A percentile compares a stretch with the other conserved stretches of the same genome.
Evolutionary conservation across 768 basidiomycete species (phyloP).

Genomic region (Mycena albidolilacea): DNA sequence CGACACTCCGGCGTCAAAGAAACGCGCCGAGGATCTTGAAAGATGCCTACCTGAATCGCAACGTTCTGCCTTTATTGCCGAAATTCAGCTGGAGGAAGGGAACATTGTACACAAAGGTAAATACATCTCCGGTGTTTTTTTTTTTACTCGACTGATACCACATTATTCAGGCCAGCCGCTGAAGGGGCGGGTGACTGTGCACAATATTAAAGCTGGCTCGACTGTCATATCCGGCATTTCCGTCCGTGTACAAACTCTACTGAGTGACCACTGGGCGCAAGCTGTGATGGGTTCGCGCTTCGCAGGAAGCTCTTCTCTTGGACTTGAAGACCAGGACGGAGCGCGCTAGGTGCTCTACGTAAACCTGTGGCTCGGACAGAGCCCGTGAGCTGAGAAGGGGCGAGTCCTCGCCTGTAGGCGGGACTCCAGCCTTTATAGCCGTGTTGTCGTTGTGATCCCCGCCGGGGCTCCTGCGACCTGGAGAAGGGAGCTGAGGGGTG

Average conservation of each 20-base stretch:
- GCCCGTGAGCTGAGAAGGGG: too few species aligned
- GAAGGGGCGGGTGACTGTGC: not conserved
- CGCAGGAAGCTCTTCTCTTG: too few species aligned
- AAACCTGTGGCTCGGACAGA: too few species aligned
- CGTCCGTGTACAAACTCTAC: not conserved
- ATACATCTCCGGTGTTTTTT: not conserved
- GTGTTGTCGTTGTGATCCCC: too few species aligned
- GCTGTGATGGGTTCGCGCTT: too few species aligned
- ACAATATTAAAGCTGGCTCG: not conserved
- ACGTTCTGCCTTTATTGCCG: conserved; percentile 15
- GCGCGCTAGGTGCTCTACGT: too few species aligned
- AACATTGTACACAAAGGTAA: conserved; percentile 6
- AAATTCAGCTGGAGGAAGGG: conserved; percentile 22
- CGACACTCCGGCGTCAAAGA: not conserved
- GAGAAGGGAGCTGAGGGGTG: too few species aligned
- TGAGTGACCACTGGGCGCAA: conserved; percentile 18
- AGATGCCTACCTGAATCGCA: conserved; percentile 18
- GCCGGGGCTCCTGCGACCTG: too few species aligned
- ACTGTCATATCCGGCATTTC: not conserved
- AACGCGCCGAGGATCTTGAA: not conserved
- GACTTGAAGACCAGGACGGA: too few species aligned
- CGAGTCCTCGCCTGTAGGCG: too few species aligned
- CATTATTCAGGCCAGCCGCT: not conserved
- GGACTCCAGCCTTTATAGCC: too few species aligned
- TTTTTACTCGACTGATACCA: not conserved